Conservation (phyloP, 208 protist genomes). For the Crithidia bombi region DNA sequence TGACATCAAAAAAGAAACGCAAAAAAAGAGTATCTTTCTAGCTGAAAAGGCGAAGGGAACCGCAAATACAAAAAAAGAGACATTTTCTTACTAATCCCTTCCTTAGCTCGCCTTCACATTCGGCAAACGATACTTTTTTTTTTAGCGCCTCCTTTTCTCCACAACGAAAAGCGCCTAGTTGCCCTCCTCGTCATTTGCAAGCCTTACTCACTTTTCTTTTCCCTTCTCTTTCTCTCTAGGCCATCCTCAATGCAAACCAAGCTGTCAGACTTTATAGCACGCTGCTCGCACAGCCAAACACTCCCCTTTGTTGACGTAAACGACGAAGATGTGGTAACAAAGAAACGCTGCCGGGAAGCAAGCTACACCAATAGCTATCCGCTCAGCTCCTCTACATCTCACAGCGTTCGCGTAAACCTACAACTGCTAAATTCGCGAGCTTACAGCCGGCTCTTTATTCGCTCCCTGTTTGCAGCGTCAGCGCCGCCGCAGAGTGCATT, state of each 20-base stretch:
- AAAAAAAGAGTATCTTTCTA: too few species aligned
- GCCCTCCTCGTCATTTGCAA: neutral
- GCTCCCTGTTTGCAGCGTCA: neutral
- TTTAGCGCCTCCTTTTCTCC: too few species aligned
- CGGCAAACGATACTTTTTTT: too few species aligned
- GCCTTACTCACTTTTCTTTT: neutral
- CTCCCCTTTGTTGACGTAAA: neutral
- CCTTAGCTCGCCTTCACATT: too few species aligned
- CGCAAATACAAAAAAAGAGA: too few species aligned
- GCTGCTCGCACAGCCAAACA: neutral
- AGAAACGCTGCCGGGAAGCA: neutral
- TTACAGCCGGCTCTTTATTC: slow-evolving; percentile 1
- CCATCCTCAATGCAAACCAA: neutral
- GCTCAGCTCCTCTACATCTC: neutral
- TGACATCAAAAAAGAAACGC: too few species aligned
- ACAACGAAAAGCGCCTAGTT: too few species aligned
- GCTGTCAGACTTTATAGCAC: neutral
- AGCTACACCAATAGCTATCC: neutral
- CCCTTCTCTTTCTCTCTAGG: neutral
- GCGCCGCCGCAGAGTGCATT: neutral
- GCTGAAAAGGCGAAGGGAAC: too few species aligned
- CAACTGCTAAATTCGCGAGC: neutral
- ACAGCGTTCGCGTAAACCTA: neutral
- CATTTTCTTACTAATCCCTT: too few species aligned
- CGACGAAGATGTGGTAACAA: neutral